Evolutionary conservation across 345 rosid genomes (phyloP).

Genomic region (Camelina neglecta): DNA sequence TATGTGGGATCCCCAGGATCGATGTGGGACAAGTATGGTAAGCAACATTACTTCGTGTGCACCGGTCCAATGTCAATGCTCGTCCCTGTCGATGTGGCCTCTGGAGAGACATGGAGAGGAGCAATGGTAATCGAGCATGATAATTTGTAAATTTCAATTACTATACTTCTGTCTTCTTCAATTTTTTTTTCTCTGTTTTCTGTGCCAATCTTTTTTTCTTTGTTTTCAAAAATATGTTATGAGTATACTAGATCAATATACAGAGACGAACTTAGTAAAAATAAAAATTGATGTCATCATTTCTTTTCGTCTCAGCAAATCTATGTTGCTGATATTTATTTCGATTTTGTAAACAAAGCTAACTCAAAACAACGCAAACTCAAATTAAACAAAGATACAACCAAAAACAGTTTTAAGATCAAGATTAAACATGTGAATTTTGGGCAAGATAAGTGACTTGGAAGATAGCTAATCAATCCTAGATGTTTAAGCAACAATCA

Average conservation of each 20-base stretch:
- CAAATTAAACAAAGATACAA: too few relatives aligned
- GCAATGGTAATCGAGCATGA: conserved; percentile 92
- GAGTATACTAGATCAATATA: neutral
- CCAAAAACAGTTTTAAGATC: too few relatives aligned
- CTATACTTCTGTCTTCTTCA: neutral
- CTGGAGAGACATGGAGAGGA: conserved; percentile 82
- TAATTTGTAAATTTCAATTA: conserved; percentile 59
- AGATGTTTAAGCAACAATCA: too few relatives aligned
- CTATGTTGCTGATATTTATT: too few relatives aligned
- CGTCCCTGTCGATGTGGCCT: conserved; percentile 65
- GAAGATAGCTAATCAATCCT: too few relatives aligned
- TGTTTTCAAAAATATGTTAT: neutral
- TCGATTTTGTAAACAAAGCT: too few relatives aligned
- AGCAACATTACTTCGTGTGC: conserved; percentile 73
- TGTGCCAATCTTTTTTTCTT: neutral
- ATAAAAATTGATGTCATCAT: neutral
- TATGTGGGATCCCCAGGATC: conserved; percentile 49
- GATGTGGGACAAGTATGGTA: conserved; percentile 63
- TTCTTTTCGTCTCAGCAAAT: too few relatives aligned
- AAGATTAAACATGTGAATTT: too few relatives aligned
- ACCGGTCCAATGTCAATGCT: conserved; percentile 84
- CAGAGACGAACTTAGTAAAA: neutral
- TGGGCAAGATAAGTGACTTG: too few relatives aligned
- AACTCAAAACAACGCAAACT: too few relatives aligned
- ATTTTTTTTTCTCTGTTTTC: neutral